Conservation (phyloP, 495 filamentous ascomycete genomes). For the Jackrogersella multiformis region DNA sequence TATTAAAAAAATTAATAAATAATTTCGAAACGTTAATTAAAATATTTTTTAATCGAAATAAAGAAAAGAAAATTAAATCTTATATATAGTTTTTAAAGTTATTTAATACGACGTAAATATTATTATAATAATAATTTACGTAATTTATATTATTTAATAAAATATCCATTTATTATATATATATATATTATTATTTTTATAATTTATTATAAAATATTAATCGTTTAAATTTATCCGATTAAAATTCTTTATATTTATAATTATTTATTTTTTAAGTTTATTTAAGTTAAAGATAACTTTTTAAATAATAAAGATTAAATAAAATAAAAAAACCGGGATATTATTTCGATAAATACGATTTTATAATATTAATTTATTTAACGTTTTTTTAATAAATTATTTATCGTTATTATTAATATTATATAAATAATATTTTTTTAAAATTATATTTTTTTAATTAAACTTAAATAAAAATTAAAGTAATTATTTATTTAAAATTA, state of each 20-base stretch:
- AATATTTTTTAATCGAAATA: slow-evolving; percentile 2
- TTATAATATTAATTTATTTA: neutral
- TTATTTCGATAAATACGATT: neutral
- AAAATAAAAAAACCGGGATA: neutral
- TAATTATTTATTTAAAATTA: no score
- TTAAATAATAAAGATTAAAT: neutral
- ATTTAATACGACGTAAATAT: no score
- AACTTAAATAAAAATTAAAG: no score
- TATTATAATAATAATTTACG: no score
- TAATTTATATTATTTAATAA: slow-evolving; percentile 2
- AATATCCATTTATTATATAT: neutral
- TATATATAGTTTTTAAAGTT: no score
- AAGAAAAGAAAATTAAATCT: neutral
- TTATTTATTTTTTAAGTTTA: neutral
- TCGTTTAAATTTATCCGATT: slow-evolving; percentile 1
- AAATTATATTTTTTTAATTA: neutral
- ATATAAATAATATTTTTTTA: neutral
- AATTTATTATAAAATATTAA: no score
- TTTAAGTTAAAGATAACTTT: neutral
- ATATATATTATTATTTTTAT: no score
- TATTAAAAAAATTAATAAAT: slow-evolving; percentile 9
- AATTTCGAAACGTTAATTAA: neutral
- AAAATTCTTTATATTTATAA: neutral
- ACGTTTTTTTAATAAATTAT: neutral
- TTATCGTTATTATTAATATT: neutral